phyloP scores from a whole-genome alignment of 2,329 filamentous ascomycete genomes.

The Balansia obtecta region DNA sequence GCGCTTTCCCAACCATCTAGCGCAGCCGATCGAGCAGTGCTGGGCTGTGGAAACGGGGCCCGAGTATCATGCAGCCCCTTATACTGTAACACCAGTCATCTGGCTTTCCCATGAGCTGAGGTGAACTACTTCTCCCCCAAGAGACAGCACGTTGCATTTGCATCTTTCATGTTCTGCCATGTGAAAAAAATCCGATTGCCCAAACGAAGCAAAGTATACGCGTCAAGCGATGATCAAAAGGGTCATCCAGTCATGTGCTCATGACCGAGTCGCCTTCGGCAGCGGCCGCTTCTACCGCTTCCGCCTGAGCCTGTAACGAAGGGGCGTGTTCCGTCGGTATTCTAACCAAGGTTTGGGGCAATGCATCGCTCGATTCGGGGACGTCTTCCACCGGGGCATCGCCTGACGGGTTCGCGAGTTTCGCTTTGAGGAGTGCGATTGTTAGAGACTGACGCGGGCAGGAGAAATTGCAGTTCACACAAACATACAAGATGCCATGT shows the following conservation, averaged over 20 bases:
- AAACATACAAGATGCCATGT: conserved; percentile 67
- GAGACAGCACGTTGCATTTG: too few relatives aligned
- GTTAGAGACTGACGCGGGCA: conserved; percentile 5
- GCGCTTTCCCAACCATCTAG: too few relatives aligned
- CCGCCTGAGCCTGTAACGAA: conserved; percentile 47
- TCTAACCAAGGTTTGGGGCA: conserved; percentile 73
- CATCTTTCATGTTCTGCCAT: too few relatives aligned
- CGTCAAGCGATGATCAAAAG: background rate
- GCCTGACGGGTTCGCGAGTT: conserved; percentile 50
- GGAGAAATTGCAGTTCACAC: background rate
- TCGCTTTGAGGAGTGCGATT: conserved; percentile 35
- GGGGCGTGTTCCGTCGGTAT: conserved; percentile 72
- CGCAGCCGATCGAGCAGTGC: too few relatives aligned
- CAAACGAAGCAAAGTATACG: too few relatives aligned
- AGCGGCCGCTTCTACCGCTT: conserved; percentile 33
- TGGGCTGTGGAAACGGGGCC: too few relatives aligned
- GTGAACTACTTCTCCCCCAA: too few relatives aligned
- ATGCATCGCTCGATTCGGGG: conserved; percentile 29
- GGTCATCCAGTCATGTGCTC: conserved; percentile 2
- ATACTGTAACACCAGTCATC: too few relatives aligned
- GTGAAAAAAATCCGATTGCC: too few relatives aligned
- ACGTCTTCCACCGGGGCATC: conserved; percentile 19
- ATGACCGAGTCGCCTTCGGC: conserved; percentile 22
- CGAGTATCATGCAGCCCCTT: too few relatives aligned
- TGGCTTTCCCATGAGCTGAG: too few relatives aligned